Conservation (phyloP, 345 rosid genomes). For the Melaleuca quinquenervia region DNA sequence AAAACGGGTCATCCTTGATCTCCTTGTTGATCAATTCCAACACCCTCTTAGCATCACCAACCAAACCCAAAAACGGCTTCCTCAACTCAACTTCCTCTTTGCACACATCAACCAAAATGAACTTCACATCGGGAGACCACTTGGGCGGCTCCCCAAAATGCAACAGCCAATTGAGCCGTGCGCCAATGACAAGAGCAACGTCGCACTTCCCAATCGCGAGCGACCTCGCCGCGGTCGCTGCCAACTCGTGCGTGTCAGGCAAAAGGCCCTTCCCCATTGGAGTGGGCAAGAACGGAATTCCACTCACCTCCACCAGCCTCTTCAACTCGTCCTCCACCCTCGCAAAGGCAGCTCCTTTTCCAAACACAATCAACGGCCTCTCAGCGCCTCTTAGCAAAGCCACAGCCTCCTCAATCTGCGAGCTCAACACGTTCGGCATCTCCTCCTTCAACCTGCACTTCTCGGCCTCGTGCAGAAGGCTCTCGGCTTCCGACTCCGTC, state of each 20-base stretch:
- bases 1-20: conserved; percentile 86
- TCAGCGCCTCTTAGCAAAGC: conserved; percentile 56
- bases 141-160: conserved; percentile 93
- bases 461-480: conserved; percentile 26
- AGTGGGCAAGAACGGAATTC: conserved; percentile 88
- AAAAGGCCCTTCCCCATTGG: conserved; percentile 99
- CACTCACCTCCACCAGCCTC: conserved; percentile 60
- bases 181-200: conserved; percentile 84
- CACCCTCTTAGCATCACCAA: conserved; percentile 71
- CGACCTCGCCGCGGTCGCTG: conserved; percentile 90
- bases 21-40: conserved; percentile 62
- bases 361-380: conserved; percentile 87
- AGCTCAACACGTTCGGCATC: not conserved
- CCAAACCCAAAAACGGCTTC: conserved; percentile 66
- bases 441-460: conserved; percentile 2
- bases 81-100: conserved; percentile 75
- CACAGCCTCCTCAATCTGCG: conserved; percentile 57
- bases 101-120: conserved; percentile 63
- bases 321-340: conserved; percentile 66
- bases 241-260: conserved; percentile 78
- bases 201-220: conserved; percentile 93
- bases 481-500: conserved; percentile 56
- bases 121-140: conserved; percentile 87
- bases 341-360: conserved; percentile 91
- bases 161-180: conserved; percentile 91